Evolutionary conservation across 352 stramenopile species (phyloP), one percentile per base, ranked within the genome.

Genomic region (Phytophthora ramorum): DNA sequence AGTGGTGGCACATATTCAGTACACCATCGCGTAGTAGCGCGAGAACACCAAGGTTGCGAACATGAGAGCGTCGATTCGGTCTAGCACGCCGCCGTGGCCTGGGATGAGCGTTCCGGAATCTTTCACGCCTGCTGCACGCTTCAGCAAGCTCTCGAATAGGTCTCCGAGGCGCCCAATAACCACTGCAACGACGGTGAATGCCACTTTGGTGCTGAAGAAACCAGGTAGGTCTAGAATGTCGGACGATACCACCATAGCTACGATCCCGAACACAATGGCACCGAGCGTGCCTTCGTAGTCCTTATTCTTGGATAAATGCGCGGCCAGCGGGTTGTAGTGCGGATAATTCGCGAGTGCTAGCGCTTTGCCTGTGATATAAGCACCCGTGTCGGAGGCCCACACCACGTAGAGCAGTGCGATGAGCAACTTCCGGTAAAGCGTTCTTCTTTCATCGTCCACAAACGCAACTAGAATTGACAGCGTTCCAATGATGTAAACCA

Each of bases 111-210:
- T 85, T 14, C 95, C 95, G 43, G 96, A 98, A 69, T 98, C 95
- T 63, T 99, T 98, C 24, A 99, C 78, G 0, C 88, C 87, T 14
- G 95, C 93, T 70, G 98, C 93, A 30, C 96, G 84, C 75, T 99
- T 99, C 17, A 99, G 71, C 77, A 99, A 96, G n/a, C 86, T 97
- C 52, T 97, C 94, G 19, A 97, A 98, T 17, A 99, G 75, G 65
- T 98, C 96, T 22, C 97, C 97, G 16, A 98, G 77, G 7, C 98
- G 85, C 6, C 95, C 96, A 30, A 98, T 75, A 28, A 98, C 79
- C n/a, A 98, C 83, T 14, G 91, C 96, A 3, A 98, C 53, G 4
- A 98, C 57, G 0, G 84, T 89, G 49, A 98, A 86, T 13, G 80
- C 69, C 0, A 97, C 69, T 54, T 89, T 88, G 5, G 87, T 92